Evolutionary conservation across 306 rosid species (phyloP).

Genomic region (Cicer bijugum): DNA sequence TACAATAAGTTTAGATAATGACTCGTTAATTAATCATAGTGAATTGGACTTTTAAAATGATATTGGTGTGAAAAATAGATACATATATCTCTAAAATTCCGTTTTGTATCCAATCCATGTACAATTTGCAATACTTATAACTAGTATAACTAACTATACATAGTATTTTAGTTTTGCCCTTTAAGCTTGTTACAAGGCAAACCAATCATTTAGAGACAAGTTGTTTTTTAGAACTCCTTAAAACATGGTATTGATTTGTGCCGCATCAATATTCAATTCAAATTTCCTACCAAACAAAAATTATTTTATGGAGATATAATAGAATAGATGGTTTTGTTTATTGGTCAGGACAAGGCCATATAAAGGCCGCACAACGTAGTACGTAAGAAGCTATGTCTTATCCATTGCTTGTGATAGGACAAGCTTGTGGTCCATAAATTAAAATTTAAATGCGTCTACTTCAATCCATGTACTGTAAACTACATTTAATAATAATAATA

Average conservation of each 20-base stretch:
- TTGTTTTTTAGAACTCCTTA: not conserved
- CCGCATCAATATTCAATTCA: not conserved
- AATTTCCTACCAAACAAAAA: not conserved
- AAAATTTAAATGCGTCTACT: not conserved
- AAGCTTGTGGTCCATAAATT: conserved; percentile 13
- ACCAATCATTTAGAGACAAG: not conserved
- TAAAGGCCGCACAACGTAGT: not conserved
- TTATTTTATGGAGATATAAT: not conserved
- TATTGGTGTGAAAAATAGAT: too few relatives aligned
- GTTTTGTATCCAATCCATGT: too few relatives aligned
- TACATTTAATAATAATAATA: too few relatives aligned
- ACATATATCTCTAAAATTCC: too few relatives aligned
- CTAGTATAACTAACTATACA: not conserved
- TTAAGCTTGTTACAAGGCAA: conserved; percentile 7
- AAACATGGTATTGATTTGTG: not conserved
- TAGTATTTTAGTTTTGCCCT: conserved; percentile 19
- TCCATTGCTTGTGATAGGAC: conserved; percentile 29
- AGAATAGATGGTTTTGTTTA: conserved; percentile 21
- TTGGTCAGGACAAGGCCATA: not conserved
- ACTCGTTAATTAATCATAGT: too few relatives aligned
- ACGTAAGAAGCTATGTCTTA: conserved; percentile 32
- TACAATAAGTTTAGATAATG: too few relatives aligned
- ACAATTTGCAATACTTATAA: too few relatives aligned
- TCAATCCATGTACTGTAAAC: not conserved
- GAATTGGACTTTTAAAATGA: too few relatives aligned